Conservation (phyloP, 768 basidiomycete genomes). For the Russula brevipes region DNA sequence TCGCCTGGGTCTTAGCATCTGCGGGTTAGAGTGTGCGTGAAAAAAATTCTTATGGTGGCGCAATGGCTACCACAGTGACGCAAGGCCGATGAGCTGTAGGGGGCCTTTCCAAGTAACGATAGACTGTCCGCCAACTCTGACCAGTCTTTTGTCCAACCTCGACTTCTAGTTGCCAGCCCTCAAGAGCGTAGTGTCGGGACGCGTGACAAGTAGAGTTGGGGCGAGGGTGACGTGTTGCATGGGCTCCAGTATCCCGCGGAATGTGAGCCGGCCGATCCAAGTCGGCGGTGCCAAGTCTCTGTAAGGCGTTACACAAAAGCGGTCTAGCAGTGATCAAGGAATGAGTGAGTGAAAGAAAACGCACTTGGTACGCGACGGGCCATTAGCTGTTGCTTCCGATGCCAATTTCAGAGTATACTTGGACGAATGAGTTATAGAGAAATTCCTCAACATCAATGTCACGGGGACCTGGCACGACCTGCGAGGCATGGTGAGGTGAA, state of each 20-base stretch:
- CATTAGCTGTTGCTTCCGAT: conserved; percentile 26
- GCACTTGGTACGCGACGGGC: conserved; percentile 27
- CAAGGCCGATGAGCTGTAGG: conserved; percentile 29
- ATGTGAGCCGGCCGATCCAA: conserved; percentile 64
- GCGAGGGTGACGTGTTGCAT: conserved; percentile 40
- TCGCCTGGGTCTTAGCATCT: not conserved
- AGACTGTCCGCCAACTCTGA: conserved; percentile 34
- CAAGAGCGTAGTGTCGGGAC: conserved; percentile 62
- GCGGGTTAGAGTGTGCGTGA: not conserved
- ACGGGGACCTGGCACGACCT: conserved; percentile 56
- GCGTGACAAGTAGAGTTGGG: conserved; percentile 53
- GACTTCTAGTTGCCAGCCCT: conserved; percentile 65
- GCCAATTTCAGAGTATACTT: conserved; percentile 52
- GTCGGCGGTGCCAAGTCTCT: conserved; percentile 47
- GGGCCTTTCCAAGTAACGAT: conserved; percentile 39
- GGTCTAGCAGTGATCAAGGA: not conserved
- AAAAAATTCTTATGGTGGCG: not conserved
- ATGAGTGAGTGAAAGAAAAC: not conserved
- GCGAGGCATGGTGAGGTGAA: conserved; percentile 7
- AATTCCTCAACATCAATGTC: conserved; percentile 59
- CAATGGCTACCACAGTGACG: conserved; percentile 34
- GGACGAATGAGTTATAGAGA: conserved; percentile 59
- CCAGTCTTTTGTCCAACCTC: conserved; percentile 45
- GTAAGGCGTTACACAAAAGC: not conserved
- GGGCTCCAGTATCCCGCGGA: conserved; percentile 55